Conservation (phyloP, 1,284 basidiomycete genomes). For the Limonomyces culmigenus region DNA sequence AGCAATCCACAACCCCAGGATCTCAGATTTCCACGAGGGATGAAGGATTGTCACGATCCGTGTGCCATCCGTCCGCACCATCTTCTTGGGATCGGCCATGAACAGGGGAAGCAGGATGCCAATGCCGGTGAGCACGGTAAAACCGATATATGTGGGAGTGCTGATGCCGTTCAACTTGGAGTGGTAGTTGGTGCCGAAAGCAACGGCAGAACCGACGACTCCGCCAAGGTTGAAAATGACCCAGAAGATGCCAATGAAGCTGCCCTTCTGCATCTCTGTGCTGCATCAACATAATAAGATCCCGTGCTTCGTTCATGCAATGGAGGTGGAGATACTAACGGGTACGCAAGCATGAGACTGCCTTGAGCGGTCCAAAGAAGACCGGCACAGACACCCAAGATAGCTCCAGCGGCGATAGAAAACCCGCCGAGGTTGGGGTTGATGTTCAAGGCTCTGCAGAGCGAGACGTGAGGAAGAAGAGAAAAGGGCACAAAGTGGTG, state of each 20-base stretch:
- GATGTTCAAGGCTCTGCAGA: slow-evolving; percentile 43
- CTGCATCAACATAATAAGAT: too few relatives aligned
- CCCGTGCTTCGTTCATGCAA: too few relatives aligned
- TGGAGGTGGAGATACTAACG: too few relatives aligned
- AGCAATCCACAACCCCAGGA: slow-evolving; percentile 31
- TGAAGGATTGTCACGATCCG: slow-evolving; percentile 39
- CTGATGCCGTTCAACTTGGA: slow-evolving; percentile 13
- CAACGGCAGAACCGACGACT: slow-evolving; percentile 43
- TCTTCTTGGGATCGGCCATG: slow-evolving; percentile 51
- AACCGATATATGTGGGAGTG: slow-evolving; percentile 2
- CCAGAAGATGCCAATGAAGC: slow-evolving; percentile 63
- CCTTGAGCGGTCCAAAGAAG: slow-evolving; percentile 81
- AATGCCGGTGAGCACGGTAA: slow-evolving; percentile 36
- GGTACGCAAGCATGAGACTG: slow-evolving; percentile 66
- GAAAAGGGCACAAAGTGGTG: not conserved
- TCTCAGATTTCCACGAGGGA: slow-evolving; percentile 52
- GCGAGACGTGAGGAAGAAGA: not conserved
- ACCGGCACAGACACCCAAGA: slow-evolving; percentile 73
- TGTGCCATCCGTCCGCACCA: slow-evolving; percentile 61
- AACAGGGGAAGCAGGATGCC: slow-evolving; percentile 45
- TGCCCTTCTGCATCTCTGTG: slow-evolving; percentile 65
- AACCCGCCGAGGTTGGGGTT: slow-evolving; percentile 42
- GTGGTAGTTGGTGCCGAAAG: slow-evolving; percentile 31
- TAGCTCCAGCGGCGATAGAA: slow-evolving; percentile 61
- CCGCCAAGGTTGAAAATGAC: slow-evolving; percentile 50